Conservation (phyloP, 129 eudicot species). For the Chrysanthemum makinoi region DNA sequence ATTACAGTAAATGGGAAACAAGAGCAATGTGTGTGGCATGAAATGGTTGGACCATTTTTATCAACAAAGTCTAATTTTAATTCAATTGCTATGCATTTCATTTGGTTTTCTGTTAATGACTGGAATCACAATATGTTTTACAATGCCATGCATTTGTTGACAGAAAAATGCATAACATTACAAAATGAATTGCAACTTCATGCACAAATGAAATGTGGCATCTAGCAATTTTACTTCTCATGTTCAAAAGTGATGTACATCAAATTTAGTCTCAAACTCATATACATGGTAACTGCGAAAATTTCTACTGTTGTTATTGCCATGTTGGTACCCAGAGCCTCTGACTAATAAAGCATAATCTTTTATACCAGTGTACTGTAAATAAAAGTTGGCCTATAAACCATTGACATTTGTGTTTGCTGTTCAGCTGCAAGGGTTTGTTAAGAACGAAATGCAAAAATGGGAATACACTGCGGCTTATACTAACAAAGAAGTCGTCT, state of each 20-base stretch:
- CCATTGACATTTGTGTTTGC: constrained; percentile 1
- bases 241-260: too few species aligned
- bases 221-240: too few species aligned
- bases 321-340: neutral
- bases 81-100: neutral
- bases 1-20: neutral
- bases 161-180: too few species aligned
- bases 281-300: too few species aligned
- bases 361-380: neutral
- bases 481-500: constrained; percentile 76
- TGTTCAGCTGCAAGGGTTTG: constrained; percentile 63
- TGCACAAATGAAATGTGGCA: too few species aligned
- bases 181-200: neutral
- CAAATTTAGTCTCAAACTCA: too few species aligned
- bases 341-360: neutral
- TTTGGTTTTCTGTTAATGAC: neutral
- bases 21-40: neutral
- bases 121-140: too few species aligned
- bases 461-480: constrained; percentile 54
- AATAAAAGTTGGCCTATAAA: neutral
- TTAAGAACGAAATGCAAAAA: constrained; percentile 55
- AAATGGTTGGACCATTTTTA: constrained; percentile 1
- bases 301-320: too few species aligned
- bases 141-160: too few species aligned
- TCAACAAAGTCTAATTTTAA: constrained; percentile 3